Conservation (phyloP, 306 rosid genomes). For the Aeschynomene evenia region DNA sequence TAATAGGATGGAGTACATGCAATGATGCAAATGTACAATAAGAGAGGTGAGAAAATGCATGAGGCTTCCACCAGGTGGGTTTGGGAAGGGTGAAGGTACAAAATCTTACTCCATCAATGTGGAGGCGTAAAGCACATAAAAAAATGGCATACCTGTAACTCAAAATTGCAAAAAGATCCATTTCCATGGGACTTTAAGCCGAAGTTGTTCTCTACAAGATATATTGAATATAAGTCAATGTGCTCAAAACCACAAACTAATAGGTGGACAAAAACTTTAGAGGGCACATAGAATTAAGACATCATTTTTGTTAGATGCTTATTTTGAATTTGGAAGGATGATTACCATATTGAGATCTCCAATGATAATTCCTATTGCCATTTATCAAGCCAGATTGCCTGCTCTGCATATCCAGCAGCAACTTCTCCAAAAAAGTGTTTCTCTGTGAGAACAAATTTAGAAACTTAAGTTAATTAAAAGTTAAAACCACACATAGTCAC, state of each 20-base stretch:
- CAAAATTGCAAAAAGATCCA: slow-evolving; percentile 53
- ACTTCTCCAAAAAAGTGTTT: slow-evolving; percentile 58
- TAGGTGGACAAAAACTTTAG: no score
- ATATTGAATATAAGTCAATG: background rate
- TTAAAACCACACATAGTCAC: slow-evolving; percentile 2
- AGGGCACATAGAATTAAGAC: background rate
- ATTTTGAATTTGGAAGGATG: background rate
- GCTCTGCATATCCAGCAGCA: slow-evolving; percentile 46
- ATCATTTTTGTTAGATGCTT: background rate
- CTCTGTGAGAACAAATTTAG: slow-evolving; percentile 49
- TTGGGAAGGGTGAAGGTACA: no score
- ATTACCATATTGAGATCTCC: slow-evolving; percentile 52
- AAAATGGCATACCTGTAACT: slow-evolving; percentile 54
- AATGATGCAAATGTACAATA: background rate
- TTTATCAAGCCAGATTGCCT: slow-evolving; percentile 34
- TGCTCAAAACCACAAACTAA: background rate
- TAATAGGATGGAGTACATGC: background rate
- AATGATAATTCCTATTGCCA: slow-evolving; percentile 32
- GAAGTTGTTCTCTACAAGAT: slow-evolving; percentile 42
- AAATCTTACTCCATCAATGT: no score
- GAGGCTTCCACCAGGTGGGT: no score
- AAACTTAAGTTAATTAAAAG: slow-evolving; percentile 2
- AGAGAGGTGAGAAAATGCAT: no score
- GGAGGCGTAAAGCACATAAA: background rate
- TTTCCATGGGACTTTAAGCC: slow-evolving; percentile 35